Evolutionary conservation across 2,329 filamentous ascomycete species (phyloP).

Genomic region (Aspergillus sp.): DNA sequence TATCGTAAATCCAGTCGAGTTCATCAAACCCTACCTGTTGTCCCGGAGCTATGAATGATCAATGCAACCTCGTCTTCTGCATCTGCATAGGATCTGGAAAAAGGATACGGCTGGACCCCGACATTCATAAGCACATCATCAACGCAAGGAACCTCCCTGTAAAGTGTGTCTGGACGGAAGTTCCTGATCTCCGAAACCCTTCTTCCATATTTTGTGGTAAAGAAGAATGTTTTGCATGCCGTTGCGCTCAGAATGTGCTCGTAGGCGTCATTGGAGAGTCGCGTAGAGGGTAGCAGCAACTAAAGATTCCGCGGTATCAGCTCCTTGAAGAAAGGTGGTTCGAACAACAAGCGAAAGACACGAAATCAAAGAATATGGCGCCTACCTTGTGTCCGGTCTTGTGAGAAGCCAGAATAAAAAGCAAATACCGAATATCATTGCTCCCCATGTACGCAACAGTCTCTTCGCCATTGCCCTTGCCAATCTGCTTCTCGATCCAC

Average conservation of each 20-base stretch:
- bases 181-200: slow-evolving; percentile 19
- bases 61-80: slow-evolving; percentile 23
- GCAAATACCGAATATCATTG: slow-evolving; percentile 22
- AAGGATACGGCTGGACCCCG: slow-evolving; percentile 6
- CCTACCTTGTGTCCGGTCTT: slow-evolving; percentile 21
- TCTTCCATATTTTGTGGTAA: slow-evolving; percentile 24
- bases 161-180: slow-evolving; percentile 3
- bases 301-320: background rate
- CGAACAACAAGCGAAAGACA: background rate
- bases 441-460: slow-evolving; percentile 22
- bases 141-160: slow-evolving; percentile 10
- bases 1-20: no score
- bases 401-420: slow-evolving; percentile 19
- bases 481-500: slow-evolving; percentile 27
- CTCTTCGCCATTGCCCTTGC: slow-evolving; percentile 9
- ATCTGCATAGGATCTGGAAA: slow-evolving; percentile 19
- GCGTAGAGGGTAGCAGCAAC: slow-evolving; percentile 19
- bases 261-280: slow-evolving; percentile 20
- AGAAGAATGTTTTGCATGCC: slow-evolving; percentile 22
- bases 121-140: background rate
- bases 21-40: slow-evolving; percentile 14
- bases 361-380: background rate
- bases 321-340: no score
- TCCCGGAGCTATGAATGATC: slow-evolving; percentile 37
- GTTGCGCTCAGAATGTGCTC: slow-evolving; percentile 17